These are phyloP conservation scores for Loxodes magnus DNA, from an alignment of 73 alveolate genomes.

Conservation along the genomic window DNA sequence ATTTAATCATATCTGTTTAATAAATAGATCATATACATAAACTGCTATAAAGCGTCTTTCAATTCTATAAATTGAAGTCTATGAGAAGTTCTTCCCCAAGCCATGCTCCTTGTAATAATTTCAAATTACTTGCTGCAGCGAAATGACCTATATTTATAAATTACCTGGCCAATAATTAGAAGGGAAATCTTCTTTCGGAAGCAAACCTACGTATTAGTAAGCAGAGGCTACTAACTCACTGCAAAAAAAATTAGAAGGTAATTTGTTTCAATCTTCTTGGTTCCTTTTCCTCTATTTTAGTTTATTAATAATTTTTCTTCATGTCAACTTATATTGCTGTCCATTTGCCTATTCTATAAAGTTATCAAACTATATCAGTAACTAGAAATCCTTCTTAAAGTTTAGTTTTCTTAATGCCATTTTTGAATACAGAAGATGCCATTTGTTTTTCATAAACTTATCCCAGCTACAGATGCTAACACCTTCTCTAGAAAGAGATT, in stretches of 20 bases:
- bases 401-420: slow-evolving; percentile 15
- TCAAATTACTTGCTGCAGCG: background rate
- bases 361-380: slow-evolving; percentile 7
- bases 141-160: slow-evolving; percentile 23
- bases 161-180: slow-evolving; percentile 43
- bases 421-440: slow-evolving; percentile 15
- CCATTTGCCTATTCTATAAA: slow-evolving; percentile 22
- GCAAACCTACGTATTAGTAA: slow-evolving; percentile 35
- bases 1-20: no score
- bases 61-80: no score
- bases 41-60: no score
- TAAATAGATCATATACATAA: no score
- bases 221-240: slow-evolving; percentile 57
- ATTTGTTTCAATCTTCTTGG: slow-evolving; percentile 16
- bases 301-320: slow-evolving; percentile 11
- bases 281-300: background rate
- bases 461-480: slow-evolving; percentile 28
- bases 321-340: slow-evolving; percentile 12
- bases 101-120: slow-evolving; percentile 7
- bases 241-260: slow-evolving; percentile 25
- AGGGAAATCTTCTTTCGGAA: slow-evolving; percentile 40
- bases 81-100: slow-evolving; percentile 13
- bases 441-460: slow-evolving; percentile 13
- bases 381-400: background rate
- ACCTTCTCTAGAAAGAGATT: slow-evolving; percentile 30